phyloP scores from a whole-genome alignment of 2,329 filamentous ascomycete species.

The Xylariaceae sp. region DNA sequence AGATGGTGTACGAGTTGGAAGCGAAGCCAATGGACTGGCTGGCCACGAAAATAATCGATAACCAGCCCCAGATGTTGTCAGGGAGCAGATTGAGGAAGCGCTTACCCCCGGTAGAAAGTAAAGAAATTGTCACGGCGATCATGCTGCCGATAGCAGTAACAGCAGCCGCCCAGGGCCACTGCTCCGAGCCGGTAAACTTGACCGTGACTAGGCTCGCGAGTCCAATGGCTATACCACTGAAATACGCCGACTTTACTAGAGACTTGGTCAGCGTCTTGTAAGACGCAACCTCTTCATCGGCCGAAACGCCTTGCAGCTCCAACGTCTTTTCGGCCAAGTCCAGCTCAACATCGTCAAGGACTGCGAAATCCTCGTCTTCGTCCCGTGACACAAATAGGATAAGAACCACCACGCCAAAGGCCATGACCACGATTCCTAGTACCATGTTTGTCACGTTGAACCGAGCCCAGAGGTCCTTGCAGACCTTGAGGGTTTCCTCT shows the following conservation, averaged over 20 bases:
- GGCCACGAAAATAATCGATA: constrained; percentile 74
- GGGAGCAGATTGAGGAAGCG: constrained; percentile 55
- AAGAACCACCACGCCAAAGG: constrained; percentile 61
- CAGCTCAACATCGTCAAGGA: constrained; percentile 52
- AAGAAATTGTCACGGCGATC: constrained; percentile 36
- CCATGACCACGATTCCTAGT: constrained; percentile 67
- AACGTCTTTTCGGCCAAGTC: constrained; percentile 55
- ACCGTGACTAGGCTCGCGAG: constrained; percentile 31
- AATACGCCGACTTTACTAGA: constrained; percentile 35
- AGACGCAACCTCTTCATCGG: constrained; percentile 28
- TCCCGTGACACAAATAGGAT: constrained; percentile 64
- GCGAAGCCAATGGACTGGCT: constrained; percentile 90
- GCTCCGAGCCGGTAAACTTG: constrained; percentile 34
- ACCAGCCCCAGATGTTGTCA: constrained; percentile 80
- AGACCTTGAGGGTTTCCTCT: constrained; percentile 68
- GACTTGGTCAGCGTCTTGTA: constrained; percentile 37
- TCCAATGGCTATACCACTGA: constrained; percentile 34
- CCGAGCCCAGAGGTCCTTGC: constrained; percentile 81
- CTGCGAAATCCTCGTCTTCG: constrained; percentile 49
- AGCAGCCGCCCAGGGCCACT: constrained; percentile 39
- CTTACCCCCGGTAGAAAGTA: constrained; percentile 40
- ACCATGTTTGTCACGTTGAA: constrained; percentile 87
- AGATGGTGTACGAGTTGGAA: constrained; percentile 97
- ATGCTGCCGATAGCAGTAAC: constrained; percentile 43
- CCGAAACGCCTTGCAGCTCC: constrained; percentile 42